These are phyloP conservation scores for Zasmidium citrigriseum DNA, from an alignment of 2,329 filamentous ascomycete genomes.

Conservation along the genomic window DNA sequence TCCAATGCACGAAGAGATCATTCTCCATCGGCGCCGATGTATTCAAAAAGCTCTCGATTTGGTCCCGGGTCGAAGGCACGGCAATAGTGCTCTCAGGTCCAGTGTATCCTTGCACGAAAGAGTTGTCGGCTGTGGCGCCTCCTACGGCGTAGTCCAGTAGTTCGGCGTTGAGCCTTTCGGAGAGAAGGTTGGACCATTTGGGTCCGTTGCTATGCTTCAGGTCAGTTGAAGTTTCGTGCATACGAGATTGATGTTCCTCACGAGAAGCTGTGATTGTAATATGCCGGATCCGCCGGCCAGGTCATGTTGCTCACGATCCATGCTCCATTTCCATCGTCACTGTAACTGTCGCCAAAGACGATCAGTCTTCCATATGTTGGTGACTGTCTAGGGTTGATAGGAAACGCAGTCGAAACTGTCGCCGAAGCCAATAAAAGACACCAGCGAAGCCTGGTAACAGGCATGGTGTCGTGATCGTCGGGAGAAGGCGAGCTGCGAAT, in stretches of 20 bases:
- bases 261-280: conserved; percentile 14
- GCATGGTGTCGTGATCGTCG: neutral
- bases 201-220: conserved; percentile 1
- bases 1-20: conserved; percentile 8
- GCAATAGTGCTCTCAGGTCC: conserved; percentile 6
- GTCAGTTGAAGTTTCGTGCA: neutral
- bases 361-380: conserved; percentile 6
- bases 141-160: conserved; percentile 6
- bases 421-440: neutral
- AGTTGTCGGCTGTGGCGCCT: conserved; percentile 11
- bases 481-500: too few relatives aligned
- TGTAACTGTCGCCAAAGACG: conserved; percentile 13
- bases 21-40: neutral
- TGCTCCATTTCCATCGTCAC: conserved; percentile 8
- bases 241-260: neutral
- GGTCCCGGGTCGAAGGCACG: conserved; percentile 9
- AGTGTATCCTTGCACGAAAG: conserved; percentile 7
- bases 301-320: conserved; percentile 7
- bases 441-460: neutral
- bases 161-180: neutral
- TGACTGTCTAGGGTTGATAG: neutral
- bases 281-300: conserved; percentile 11
- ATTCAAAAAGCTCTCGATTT: conserved; percentile 1
- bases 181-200: neutral
- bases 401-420: neutral